A percentile compares a stretch with the other conserved stretches of the same genome.
phyloP scores from a whole-genome alignment of 495 filamentous ascomycete genomes.

The Hypoxylon cercidicola region DNA sequence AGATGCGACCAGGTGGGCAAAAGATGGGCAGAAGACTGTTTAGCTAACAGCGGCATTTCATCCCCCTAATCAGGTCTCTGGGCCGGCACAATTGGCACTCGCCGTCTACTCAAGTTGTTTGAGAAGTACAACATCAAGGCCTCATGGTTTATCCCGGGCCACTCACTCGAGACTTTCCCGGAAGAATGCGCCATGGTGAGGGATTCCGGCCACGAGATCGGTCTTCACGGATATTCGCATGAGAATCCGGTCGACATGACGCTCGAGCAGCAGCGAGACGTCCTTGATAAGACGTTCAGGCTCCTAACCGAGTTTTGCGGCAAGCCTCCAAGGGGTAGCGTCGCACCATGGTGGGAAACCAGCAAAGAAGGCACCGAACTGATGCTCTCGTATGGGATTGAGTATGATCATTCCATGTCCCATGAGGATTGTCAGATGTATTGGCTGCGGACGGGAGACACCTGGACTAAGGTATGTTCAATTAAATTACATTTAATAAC shows the following conservation, averaged over 20 bases:
- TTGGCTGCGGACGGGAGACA: constrained; percentile 60
- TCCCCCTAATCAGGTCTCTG: constrained; percentile 64
- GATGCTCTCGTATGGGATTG: constrained; percentile 73
- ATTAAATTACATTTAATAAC: background rate
- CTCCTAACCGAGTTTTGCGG: constrained; percentile 78
- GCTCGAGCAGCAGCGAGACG: constrained; percentile 76
- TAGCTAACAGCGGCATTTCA: background rate
- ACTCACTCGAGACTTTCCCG: constrained; percentile 80
- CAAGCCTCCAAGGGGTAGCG: constrained; percentile 76
- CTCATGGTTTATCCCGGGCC: constrained; percentile 86
- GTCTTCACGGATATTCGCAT: constrained; percentile 78
- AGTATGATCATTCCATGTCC: constrained; percentile 64
- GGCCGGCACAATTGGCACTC: constrained; percentile 77
- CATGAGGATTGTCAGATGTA: constrained; percentile 68
- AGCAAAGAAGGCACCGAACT: constrained; percentile 73
- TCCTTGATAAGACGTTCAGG: constrained; percentile 79
- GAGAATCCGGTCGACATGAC: constrained; percentile 80
- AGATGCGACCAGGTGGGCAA: background rate
- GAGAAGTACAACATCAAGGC: constrained; percentile 83
- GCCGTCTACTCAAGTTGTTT: constrained; percentile 78
- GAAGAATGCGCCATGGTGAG: constrained; percentile 77
- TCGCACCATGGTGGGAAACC: constrained; percentile 75
- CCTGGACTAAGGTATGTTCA: constrained; percentile 51
- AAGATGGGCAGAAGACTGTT: background rate
- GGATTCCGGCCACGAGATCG: constrained; percentile 84